Conservation (phyloP, 2,329 filamentous ascomycete genomes). For the Aureobasidium subglaciale region DNA sequence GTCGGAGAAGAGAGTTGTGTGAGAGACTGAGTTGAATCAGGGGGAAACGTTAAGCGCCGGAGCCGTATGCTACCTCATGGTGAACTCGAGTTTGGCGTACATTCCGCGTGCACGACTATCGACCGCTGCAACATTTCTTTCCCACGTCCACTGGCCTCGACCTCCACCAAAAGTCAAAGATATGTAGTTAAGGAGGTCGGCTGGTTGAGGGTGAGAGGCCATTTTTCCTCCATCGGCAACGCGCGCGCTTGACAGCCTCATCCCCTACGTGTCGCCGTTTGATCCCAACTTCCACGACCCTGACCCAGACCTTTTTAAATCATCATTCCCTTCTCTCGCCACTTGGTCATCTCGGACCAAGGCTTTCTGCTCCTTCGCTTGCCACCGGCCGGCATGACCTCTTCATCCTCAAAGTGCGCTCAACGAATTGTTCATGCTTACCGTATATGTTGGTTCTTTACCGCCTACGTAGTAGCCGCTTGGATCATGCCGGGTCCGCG, state of each 20-base stretch:
- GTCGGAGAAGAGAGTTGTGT: not conserved
- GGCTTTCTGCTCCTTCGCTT: not conserved
- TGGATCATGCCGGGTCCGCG: conserved; percentile 3
- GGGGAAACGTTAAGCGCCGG: conserved; percentile 2
- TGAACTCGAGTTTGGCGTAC: conserved; percentile 15
- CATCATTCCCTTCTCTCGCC: conserved; percentile 9
- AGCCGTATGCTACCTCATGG: conserved; percentile 8
- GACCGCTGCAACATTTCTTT: conserved; percentile 17
- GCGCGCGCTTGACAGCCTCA: conserved; percentile 12
- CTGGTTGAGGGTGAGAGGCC: not conserved
- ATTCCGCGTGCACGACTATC: conserved; percentile 15
- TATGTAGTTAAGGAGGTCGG: conserved; percentile 15
- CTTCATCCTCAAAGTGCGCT: conserved; percentile 57
- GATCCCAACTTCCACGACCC: conserved; percentile 10
- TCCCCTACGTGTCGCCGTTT: conserved; percentile 14
- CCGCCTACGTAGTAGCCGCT: conserved; percentile 10
- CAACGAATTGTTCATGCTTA: conserved; percentile 7
- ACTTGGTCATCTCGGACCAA: conserved; percentile 4
- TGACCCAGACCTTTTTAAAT: conserved; percentile 8
- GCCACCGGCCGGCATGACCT: conserved; percentile 58
- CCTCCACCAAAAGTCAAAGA: not conserved
- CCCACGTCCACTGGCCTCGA: conserved; percentile 6
- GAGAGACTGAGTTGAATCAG: conserved; percentile 4
- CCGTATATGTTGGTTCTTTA: conserved; percentile 1
- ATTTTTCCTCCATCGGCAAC: conserved; percentile 6